These are phyloP conservation scores for Tetragonia tetragonoides DNA, from an alignment of 148 eudicot genomes.

Conservation along the genomic window DNA sequence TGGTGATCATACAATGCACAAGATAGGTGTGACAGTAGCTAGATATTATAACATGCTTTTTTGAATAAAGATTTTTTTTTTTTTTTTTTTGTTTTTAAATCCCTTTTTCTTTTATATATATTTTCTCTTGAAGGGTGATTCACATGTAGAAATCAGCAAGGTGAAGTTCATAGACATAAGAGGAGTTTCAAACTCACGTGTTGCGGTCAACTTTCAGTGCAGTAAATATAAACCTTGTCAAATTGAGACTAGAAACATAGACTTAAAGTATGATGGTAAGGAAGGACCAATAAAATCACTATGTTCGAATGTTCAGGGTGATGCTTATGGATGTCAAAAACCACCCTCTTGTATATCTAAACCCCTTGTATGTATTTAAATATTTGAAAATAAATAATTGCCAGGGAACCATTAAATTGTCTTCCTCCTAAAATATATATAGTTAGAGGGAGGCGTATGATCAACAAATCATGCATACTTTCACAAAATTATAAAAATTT, in stretches of 20 bases:
- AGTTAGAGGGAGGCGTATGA: too few species aligned
- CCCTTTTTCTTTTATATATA: too few species aligned
- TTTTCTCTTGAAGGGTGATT: slow-evolving; percentile 25
- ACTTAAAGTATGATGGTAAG: slow-evolving; percentile 31
- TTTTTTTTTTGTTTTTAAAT: too few species aligned
- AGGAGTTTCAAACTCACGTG: slow-evolving; percentile 40
- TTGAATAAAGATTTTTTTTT: too few species aligned
- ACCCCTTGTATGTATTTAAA: too few species aligned
- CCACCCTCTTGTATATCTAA: slow-evolving; percentile 26
- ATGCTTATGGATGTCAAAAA: slow-evolving; percentile 32
- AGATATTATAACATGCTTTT: too few species aligned
- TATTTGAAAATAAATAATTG: too few species aligned
- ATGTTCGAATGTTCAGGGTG: slow-evolving; percentile 40
- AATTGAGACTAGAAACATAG: slow-evolving; percentile 37
- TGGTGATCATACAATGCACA: too few species aligned
- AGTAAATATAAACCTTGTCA: slow-evolving; percentile 40
- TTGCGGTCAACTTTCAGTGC: slow-evolving; percentile 46
- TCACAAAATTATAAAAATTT: too few species aligned
- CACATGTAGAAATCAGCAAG: slow-evolving; percentile 35
- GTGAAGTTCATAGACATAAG: slow-evolving; percentile 42
- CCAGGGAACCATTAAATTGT: too few species aligned
- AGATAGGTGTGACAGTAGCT: neutral
- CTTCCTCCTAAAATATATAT: too few species aligned
- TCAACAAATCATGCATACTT: too few species aligned
- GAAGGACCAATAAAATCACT: slow-evolving; percentile 26